phyloP scores from a whole-genome alignment of 345 rosid genomes.

The Arabidopsis suecica region DNA sequence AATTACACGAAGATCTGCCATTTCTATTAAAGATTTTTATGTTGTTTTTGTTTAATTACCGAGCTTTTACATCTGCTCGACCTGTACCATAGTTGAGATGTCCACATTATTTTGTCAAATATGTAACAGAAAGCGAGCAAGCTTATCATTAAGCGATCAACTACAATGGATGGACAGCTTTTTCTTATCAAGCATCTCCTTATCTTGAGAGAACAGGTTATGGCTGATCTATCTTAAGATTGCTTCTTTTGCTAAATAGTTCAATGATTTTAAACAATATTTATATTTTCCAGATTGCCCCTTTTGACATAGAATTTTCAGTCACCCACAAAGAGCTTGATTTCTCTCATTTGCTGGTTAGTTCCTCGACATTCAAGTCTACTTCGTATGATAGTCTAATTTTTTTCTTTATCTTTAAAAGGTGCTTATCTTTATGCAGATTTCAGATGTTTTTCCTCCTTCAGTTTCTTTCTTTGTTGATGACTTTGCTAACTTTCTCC shows the following conservation, averaged over 20 bases:
- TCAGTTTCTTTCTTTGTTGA: slow-evolving; percentile 14
- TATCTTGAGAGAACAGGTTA: slow-evolving; percentile 94
- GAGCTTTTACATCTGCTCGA: slow-evolving; percentile 21
- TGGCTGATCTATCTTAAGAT: slow-evolving; percentile 34
- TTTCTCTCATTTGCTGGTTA: slow-evolving; percentile 96
- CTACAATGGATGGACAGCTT: slow-evolving; percentile 92
- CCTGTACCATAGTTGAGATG: slow-evolving; percentile 17
- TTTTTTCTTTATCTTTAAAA: background rate
- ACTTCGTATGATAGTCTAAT: slow-evolving; percentile 18
- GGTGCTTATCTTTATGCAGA: slow-evolving; percentile 1
- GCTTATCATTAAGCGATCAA: slow-evolving; percentile 74
- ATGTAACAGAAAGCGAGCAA: slow-evolving; percentile 85
- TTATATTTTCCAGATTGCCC: slow-evolving; percentile 70
- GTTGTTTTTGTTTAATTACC: slow-evolving; percentile 2
- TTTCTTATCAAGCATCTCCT: slow-evolving; percentile 94
- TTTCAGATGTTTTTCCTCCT: background rate
- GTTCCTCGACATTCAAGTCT: slow-evolving; percentile 45
- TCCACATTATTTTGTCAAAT: slow-evolving; percentile 28
- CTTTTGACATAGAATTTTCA: slow-evolving; percentile 95
- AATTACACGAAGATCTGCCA: slow-evolving; percentile 16
- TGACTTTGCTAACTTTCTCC: slow-evolving; percentile 9
- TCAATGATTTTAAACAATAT: slow-evolving; percentile 6
- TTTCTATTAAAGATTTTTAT: background rate
- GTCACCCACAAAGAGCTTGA: slow-evolving; percentile 98
- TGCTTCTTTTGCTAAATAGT: slow-evolving; percentile 22